Conservation (phyloP, 2,329 filamentous ascomycete genomes). For the Colletotrichum tropicicola region DNA sequence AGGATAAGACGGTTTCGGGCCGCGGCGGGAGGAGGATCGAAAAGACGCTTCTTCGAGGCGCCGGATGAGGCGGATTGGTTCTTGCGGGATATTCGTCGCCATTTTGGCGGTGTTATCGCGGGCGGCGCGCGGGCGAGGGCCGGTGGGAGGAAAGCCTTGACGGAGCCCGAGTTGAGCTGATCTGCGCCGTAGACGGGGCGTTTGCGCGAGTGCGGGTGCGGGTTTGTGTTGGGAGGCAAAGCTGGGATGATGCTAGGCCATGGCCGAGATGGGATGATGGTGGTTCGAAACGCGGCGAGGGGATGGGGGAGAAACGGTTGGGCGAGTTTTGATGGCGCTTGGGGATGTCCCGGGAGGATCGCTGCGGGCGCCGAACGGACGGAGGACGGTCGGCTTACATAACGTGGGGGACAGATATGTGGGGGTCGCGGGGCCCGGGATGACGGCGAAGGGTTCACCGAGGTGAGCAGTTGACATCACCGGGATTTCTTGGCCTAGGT, state of each 20-base stretch:
- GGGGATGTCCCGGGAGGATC: not conserved
- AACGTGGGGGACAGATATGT: too few species aligned
- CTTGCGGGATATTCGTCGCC: not conserved
- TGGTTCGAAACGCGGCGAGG: not conserved
- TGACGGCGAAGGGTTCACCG: too few species aligned
- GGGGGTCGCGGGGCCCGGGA: too few species aligned
- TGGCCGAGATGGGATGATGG: not conserved
- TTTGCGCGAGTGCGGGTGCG: too few species aligned
- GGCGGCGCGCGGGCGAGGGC: too few species aligned
- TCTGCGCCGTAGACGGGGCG: too few species aligned
- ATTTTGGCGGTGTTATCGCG: not conserved
- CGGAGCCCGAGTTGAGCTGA: too few species aligned
- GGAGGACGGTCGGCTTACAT: not conserved
- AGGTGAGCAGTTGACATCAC: too few species aligned
- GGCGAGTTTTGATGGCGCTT: not conserved
- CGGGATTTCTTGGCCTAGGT: too few species aligned
- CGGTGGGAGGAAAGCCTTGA: too few species aligned
- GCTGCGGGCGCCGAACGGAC: slow-evolving; percentile 2
- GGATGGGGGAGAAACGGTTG: not conserved
- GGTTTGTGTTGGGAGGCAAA: not conserved
- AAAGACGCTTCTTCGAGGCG: not conserved
- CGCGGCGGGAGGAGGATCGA: not conserved
- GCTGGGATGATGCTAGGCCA: not conserved
- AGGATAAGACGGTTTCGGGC: slow-evolving; percentile 35
- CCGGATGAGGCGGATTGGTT: not conserved